Evolutionary conservation across 345 rosid species (phyloP), one percentile per base, ranked within the genome.

Genomic region (Reutealis trisperma): DNA sequence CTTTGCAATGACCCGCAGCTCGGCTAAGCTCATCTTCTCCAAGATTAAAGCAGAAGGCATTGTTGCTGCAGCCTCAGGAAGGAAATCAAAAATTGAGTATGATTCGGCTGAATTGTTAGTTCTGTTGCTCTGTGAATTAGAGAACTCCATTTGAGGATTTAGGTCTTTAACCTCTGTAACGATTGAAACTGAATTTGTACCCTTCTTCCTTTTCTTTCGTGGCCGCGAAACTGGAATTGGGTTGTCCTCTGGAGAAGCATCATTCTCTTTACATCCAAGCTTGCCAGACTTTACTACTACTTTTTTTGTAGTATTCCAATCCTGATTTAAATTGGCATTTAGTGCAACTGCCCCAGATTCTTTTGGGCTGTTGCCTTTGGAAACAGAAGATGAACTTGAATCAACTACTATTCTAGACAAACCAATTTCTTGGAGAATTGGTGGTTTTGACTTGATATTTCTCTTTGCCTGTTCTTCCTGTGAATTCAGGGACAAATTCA

Each of bases 1-100:
- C 81, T 84, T 91, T 6, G 91, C 96, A 63, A 89, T 85, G 83
- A 80, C 82, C 80, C 73, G 86, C 76, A 91, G 82, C 45, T 91
- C 89, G 49, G 62, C 62, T 58, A 89, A 45, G 24, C 11, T 59
- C 63, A 59, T 59, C 24, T 59, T 59, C 63, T 59, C 30, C 32
- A 59, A 10, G 63, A 24, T 9, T 8, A 14, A 59, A 10, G 83
- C 61, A 69, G 71, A 72, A 34, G 71, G 22, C 49, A 12, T 9
- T 27, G 76, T 49, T 22, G 54, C 52, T 71, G 37, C 60, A 63
- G 47, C 73, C 63, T 73, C 75, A 22, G 62, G 61, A 72, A 61
- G 19, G n/a, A 86, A 67, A 70, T 71, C 84, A 82, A 63, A 72
- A 42, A 57, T 69, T 41, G 61, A 61, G 78, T 58, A 60, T 0